These are phyloP conservation scores for Apocynum venetum DNA, from an alignment of 257 asterid genomes.

Conservation along the genomic window DNA sequence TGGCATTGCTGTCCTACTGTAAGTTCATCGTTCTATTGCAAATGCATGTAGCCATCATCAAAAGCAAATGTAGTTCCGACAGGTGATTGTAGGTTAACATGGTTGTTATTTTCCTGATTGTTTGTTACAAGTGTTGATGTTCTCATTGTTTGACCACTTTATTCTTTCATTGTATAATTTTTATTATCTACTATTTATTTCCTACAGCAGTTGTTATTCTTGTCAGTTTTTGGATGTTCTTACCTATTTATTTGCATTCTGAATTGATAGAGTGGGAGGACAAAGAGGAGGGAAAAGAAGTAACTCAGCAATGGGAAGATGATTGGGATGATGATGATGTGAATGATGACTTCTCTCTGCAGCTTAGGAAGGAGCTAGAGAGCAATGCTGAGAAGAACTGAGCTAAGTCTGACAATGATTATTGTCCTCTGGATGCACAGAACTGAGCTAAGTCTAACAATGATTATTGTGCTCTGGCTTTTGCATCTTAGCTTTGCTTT, in stretches of 20 bases:
- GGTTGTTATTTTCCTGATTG: background rate
- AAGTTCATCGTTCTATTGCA: background rate
- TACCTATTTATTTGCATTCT: background rate
- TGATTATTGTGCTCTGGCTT: background rate
- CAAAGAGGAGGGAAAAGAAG: slow-evolving; percentile 69
- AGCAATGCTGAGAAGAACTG: slow-evolving; percentile 57
- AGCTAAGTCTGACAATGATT: slow-evolving; percentile 18
- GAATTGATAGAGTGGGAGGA: slow-evolving; percentile 58
- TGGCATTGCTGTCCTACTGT: background rate
- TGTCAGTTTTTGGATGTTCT: background rate
- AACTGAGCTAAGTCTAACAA: no score
- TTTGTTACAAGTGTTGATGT: background rate
- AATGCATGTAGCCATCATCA: background rate
- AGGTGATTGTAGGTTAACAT: background rate
- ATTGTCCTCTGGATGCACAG: background rate
- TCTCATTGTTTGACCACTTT: background rate
- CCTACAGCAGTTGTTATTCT: background rate
- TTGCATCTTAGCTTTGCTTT: background rate
- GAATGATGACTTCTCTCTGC: slow-evolving; percentile 83
- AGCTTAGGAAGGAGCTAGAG: slow-evolving; percentile 81
- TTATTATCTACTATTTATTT: background rate
- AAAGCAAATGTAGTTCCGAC: background rate
- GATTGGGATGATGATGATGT: slow-evolving; percentile 98
- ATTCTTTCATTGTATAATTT: no score
- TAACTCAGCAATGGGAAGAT: slow-evolving; percentile 90